Evolutionary conservation across 306 rosid species (phyloP).

Genomic region (Cicer yamashitae): DNA sequence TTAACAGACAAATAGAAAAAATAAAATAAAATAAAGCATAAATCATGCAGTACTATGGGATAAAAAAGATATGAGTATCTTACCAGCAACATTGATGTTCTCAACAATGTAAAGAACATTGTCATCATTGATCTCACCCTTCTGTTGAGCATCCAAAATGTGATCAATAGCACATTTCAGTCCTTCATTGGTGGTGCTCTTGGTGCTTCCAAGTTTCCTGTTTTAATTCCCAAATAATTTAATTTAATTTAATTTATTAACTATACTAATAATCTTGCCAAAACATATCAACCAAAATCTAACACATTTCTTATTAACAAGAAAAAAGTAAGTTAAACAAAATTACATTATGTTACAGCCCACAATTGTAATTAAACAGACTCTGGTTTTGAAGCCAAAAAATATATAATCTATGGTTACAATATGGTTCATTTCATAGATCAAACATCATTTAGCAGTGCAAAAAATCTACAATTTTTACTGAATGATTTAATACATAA

Average conservation of each 20-base stretch:
- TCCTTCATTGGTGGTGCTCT: slow-evolving; percentile 53
- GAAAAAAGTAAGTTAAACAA: too few relatives aligned
- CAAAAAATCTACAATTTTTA: too few relatives aligned
- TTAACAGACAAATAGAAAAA: background rate
- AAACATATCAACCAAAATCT: too few relatives aligned
- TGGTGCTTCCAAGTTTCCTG: slow-evolving; percentile 72
- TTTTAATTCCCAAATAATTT: background rate
- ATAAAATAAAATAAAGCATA: background rate
- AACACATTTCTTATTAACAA: background rate
- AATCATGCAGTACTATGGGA: background rate
- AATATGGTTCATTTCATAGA: too few relatives aligned
- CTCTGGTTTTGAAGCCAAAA: too few relatives aligned
- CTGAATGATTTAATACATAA: too few relatives aligned
- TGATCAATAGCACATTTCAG: slow-evolving; percentile 90
- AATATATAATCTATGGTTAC: too few relatives aligned
- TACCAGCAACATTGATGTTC: slow-evolving; percentile 95
- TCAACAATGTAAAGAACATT: slow-evolving; percentile 95
- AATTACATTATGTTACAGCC: too few relatives aligned
- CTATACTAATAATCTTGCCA: background rate
- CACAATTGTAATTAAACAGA: too few relatives aligned
- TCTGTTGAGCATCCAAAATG: slow-evolving; percentile 79
- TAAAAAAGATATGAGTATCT: background rate
- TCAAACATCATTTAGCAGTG: too few relatives aligned
- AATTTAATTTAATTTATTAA: background rate
- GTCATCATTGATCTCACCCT: slow-evolving; percentile 94